A percentile compares a stretch with the other conserved stretches of the same genome.
Conservation (phyloP, 345 rosid species). For the Garcia nutans region DNA sequence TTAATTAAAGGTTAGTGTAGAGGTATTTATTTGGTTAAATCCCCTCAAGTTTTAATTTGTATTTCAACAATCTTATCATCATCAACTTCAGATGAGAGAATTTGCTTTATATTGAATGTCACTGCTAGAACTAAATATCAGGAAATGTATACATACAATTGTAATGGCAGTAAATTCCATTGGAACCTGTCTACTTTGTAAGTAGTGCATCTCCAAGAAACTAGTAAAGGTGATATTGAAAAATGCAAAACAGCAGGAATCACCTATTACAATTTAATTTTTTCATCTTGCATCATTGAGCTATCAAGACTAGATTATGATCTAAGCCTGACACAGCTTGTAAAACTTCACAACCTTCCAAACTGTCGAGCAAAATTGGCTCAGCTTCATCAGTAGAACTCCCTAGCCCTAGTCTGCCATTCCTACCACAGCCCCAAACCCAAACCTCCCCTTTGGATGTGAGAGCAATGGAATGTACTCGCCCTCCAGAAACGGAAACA, state of each 20-base stretch:
- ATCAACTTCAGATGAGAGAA: too few species aligned
- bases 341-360: constrained; percentile 54
- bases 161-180: not conserved
- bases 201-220: not conserved
- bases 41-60: too few species aligned
- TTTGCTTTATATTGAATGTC: too few species aligned
- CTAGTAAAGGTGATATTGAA: not conserved
- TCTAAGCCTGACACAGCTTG: constrained; percentile 79
- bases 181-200: not conserved
- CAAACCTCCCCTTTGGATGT: constrained; percentile 47
- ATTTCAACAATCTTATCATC: too few species aligned
- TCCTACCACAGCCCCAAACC: constrained; percentile 88
- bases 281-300: constrained; percentile 26
- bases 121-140: too few species aligned
- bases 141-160: too few species aligned
- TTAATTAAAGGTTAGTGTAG: too few species aligned
- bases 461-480: constrained; percentile 67
- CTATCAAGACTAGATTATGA: constrained; percentile 60
- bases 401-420: constrained; percentile 84
- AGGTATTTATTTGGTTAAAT: too few species aligned
- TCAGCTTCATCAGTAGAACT: constrained; percentile 68
- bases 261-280: not conserved
- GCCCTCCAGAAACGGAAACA: constrained; percentile 60
- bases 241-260: not conserved
- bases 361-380: constrained; percentile 53